These are phyloP conservation scores for Jaltomata sinuosa DNA, from an alignment of 257 asterid genomes.

Conservation along the genomic window DNA sequence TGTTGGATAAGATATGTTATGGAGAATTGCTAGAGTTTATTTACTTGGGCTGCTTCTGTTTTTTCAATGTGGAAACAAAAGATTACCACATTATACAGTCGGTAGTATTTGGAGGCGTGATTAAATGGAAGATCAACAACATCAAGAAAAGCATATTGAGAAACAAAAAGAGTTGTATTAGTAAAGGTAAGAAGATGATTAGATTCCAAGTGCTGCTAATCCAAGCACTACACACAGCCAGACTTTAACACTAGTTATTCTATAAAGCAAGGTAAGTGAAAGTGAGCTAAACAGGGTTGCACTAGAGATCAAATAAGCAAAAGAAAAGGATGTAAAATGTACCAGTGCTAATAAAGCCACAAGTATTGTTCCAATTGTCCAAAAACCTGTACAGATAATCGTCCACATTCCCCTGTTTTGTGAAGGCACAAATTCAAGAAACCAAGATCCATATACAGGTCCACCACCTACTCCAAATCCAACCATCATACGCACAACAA, in stretches of 20 bases:
- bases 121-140: neutral
- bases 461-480: conserved; percentile 82
- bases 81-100: neutral
- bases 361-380: conserved; percentile 64
- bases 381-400: conserved; percentile 50
- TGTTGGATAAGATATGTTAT: no score
- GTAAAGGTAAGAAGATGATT: neutral
- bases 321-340: neutral
- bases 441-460: conserved; percentile 75
- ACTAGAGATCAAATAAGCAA: neutral
- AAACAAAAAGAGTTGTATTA: neutral
- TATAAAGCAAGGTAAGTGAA: neutral
- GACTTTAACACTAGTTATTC: neutral
- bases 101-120: neutral
- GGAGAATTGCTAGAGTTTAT: neutral
- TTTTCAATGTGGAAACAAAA: neutral
- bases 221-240: neutral
- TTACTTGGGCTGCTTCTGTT: neutral
- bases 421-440: conserved; percentile 74
- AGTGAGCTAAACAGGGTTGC: neutral
- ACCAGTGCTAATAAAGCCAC: conserved; percentile 82
- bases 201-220: neutral
- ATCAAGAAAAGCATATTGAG: neutral
- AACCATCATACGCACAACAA: conserved; percentile 42
- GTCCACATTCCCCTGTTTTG: conserved; percentile 63